phyloP scores from a whole-genome alignment of 75 land plant genomes.

The Cryptomeria japonica region DNA sequence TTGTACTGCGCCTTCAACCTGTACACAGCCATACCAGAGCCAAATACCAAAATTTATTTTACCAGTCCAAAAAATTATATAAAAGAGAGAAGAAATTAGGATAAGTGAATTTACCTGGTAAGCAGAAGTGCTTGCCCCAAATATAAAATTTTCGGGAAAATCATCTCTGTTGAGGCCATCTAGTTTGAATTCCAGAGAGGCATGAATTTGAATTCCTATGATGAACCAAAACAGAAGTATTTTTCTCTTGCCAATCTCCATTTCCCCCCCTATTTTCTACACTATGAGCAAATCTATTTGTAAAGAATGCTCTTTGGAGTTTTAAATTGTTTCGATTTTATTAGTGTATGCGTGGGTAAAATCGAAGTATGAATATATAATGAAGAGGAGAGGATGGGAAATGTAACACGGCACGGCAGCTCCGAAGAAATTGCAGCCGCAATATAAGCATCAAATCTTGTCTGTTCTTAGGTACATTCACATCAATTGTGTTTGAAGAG shows the following conservation, averaged over 20 bases:
- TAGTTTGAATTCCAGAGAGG: neutral
- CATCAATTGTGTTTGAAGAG: too few species aligned
- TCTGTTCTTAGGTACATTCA: too few species aligned
- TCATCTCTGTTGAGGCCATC: slow-evolving; percentile 27
- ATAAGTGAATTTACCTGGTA: slow-evolving; percentile 42
- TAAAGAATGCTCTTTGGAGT: neutral
- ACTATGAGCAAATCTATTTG: neutral
- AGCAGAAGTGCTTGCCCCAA: slow-evolving; percentile 61
- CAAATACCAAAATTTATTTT: neutral
- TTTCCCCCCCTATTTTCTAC: neutral
- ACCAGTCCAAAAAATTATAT: neutral
- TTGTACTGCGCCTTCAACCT: slow-evolving; percentile 76
- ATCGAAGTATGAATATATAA: neutral
- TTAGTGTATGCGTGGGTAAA: neutral
- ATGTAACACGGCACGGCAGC: too few species aligned
- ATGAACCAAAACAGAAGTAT: neutral
- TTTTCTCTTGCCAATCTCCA: neutral
- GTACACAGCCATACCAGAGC: neutral
- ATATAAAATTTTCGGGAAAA: slow-evolving; percentile 53
- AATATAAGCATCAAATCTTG: too few species aligned
- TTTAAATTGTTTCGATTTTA: neutral
- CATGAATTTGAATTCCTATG: neutral
- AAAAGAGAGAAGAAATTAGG: neutral
- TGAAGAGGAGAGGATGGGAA: too few species aligned
- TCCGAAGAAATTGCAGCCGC: too few species aligned